Base-by-base conservation (phyloP, 2,329 filamentous ascomycete species). In the Monilinia laxa region DNA sequence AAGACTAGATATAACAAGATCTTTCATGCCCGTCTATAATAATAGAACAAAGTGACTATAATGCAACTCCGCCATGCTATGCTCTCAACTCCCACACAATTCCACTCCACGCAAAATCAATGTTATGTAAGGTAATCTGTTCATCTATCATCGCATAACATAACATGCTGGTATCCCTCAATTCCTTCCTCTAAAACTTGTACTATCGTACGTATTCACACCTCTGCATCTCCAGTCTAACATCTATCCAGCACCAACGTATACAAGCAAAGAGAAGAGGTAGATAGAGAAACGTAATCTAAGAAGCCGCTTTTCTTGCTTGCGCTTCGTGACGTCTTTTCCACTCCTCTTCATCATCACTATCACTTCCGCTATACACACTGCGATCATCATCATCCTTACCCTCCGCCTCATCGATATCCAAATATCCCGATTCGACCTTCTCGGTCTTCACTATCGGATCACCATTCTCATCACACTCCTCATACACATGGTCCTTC, bases 281-380 rank as follows among this genome's bases (percentile, higher is more conserved):
- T 10, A 49, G 20, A 20, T n/a, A 31, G 6, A 2, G 5, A 38
- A 20, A 20, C 16, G 16, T 11, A 49, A 10, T 25, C 23, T 55
- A 55, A n/a, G 53, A 55, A 28, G 28, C 35, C 14, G 16, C 60
- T 45, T 45, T 63, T 40, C 31, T 35, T 10, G 38, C n/a, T 72
- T 79, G 78, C 75, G 77, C 79, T 73, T 80, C 79, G 72, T 83
- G 79, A 77, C 87, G 84, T 81, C 83, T 87, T 78, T 86, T 85
- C 23, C 83, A 85, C 68, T 85, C 81, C 76, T 88, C 86, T 68
- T 67, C 66, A 55, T 76, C 74, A 71, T 88, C 86, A 12, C 87
- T 85, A 68, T 88, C 86, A 71, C 86, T 88, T 28, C 84, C 86
- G 65, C 85, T 87, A 62, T 88, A 85, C 51, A 81, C 85, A 68